Percentiles rank a stretch among this genome's conserved stretches.
These are phyloP conservation scores for Ceratocystis harringtonii DNA, from an alignment of 2,329 filamentous ascomycete genomes.

Conservation along the genomic window DNA sequence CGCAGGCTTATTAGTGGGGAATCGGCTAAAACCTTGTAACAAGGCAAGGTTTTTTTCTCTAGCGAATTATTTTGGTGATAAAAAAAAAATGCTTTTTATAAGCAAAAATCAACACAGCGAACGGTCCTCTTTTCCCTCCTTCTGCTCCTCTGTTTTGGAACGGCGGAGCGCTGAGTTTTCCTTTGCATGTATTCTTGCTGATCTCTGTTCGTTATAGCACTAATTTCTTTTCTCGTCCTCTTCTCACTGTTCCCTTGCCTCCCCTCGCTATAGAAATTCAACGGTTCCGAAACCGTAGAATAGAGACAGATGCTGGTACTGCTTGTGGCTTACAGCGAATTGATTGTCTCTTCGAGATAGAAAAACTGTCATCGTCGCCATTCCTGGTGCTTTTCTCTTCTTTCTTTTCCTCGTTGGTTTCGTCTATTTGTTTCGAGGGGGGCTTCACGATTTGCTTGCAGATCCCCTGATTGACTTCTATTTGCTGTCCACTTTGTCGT, in stretches of 20 bases:
- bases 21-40: not conserved
- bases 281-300: not conserved
- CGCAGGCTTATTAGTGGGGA: conserved; percentile 1
- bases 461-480: not conserved
- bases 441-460: too few species aligned
- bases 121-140: not conserved
- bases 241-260: not conserved
- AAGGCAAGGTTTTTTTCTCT: not conserved
- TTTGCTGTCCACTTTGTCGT: not conserved
- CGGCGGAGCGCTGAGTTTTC: not conserved
- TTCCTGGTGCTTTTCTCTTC: conserved; percentile 10
- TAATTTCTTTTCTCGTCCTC: not conserved
- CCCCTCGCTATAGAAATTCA: not conserved
- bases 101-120: not conserved
- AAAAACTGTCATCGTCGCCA: conserved; percentile 7
- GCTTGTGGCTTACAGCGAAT: conserved; percentile 1
- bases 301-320: conserved; percentile 6
- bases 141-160: not conserved
- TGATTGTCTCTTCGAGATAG: conserved; percentile 1
- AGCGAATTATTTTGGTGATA: not conserved
- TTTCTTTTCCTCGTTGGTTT: conserved; percentile 19
- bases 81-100: not conserved
- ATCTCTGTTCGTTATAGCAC: not conserved
- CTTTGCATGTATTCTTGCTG: not conserved
- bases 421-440: conserved; percentile 1